Base-by-base conservation (phyloP, 257 asterid species). In the Solanum boliviense region DNA sequence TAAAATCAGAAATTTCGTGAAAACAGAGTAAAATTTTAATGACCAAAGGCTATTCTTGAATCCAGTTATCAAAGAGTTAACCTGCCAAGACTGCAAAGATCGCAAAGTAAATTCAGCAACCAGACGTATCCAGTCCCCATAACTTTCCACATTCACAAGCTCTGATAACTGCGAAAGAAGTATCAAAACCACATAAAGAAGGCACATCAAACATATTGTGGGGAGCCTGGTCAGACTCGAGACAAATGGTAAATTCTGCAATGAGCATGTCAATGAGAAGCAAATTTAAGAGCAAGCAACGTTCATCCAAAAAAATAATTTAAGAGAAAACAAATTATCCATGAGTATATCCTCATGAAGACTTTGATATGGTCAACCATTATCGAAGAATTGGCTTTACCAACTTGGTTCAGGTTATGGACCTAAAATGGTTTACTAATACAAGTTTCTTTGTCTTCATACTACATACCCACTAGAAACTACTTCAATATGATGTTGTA, bases 61-160 rank as follows among this genome's bases (percentile, higher is more conserved):
- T 29, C 71, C 21, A 27, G 81, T 46, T 21, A 48, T 16, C 32
- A 48, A 86, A n/a, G 52, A 23, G 84, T 7, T 78, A 41, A 91
- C 99, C 99, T 97, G 98, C 99, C 99, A 97, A 89, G 99, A 97
- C 89, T 94, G 92, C 93, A 97, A 89, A 90, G 99, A 97, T 91
- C 91, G 94, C 68, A 94, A 91, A 8, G 99, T 97, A 89, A 97
- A 97, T 91, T 95, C 99, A 3, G 99, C 99, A 84, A 97, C 99
- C 87, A 97, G 92, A 84, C 97, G 98, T 91, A 97, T 95, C 99
- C 99, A 97, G 68, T 97, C 99, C 90, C 94, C 94, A 88, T 97
- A 97, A 87, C 98, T 98, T 92, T 97, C 99, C 96, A 95, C 95
- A 56, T 91, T 95, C 74, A 96, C 99, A 84, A 97, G 99, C 88